phyloP scores from a whole-genome alignment of 2,329 filamentous ascomycete genomes.

The Berkeleyomyces basicola region DNA sequence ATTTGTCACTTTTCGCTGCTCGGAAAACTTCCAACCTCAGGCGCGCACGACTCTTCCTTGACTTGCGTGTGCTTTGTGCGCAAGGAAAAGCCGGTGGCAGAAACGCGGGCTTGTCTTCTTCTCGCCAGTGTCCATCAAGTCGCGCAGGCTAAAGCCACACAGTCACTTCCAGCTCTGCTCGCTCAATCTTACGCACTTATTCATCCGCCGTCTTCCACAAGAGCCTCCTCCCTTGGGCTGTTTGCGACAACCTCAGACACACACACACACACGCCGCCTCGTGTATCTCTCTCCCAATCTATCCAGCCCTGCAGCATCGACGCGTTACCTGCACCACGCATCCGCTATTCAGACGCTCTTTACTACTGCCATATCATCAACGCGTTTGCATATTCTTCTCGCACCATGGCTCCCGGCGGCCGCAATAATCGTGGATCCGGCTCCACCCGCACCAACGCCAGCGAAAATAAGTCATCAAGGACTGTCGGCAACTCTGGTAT shows the following conservation, averaged over 20 bases:
- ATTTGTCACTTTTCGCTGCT: background rate
- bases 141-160: too few species aligned
- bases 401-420: constrained; percentile 12
- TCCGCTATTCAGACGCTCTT: background rate
- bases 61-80: background rate
- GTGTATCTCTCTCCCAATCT: background rate
- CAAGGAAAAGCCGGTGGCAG: background rate
- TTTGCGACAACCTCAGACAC: background rate
- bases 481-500: constrained; percentile 27
- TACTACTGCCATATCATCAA: background rate
- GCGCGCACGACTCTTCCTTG: background rate
- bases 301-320: background rate
- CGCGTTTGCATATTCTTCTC: constrained; percentile 8
- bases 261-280: background rate
- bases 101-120: background rate
- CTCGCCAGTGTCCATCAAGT: background rate
- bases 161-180: too few species aligned
- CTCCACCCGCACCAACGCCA: constrained; percentile 11
- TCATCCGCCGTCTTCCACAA: background rate
- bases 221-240: background rate
- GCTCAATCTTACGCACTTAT: background rate
- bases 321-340: background rate
- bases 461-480: constrained; percentile 13
- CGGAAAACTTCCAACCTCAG: background rate
- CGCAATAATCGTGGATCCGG: constrained; percentile 14